Percentiles rank a stretch among this genome's conserved stretches.
phyloP scores from a whole-genome alignment of 768 basidiomycete genomes.

The Amanita subjunquillea region DNA sequence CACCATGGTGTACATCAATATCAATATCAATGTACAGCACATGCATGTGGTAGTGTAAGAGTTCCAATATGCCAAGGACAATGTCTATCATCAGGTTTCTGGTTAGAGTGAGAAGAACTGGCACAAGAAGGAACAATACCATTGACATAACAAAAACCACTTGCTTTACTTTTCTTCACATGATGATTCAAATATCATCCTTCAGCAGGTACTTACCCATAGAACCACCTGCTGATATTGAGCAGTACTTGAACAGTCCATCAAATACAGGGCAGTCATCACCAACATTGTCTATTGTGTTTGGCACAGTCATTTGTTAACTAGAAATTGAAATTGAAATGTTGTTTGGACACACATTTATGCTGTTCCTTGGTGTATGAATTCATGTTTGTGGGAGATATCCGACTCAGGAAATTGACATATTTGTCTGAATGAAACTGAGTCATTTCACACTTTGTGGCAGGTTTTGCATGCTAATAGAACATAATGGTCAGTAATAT shows the following conservation, averaged over 20 bases:
- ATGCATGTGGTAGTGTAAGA: slow-evolving; percentile 86
- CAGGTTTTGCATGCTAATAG: slow-evolving; percentile 99
- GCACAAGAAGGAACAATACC: slow-evolving; percentile 32
- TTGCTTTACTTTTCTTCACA: slow-evolving; percentile 98
- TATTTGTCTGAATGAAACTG: slow-evolving; percentile 99
- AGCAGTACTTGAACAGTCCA: slow-evolving; percentile 96
- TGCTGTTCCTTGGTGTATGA: slow-evolving; percentile 90
- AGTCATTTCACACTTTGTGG: slow-evolving; percentile 99
- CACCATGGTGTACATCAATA: slow-evolving; percentile 96
- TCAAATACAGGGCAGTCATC: slow-evolving; percentile 99
- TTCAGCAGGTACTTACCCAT: slow-evolving; percentile 78
- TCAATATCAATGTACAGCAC: slow-evolving; percentile 99
- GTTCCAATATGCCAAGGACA: slow-evolving; percentile 91
- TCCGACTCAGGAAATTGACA: slow-evolving; percentile 89
- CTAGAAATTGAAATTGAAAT: slow-evolving; percentile 1
- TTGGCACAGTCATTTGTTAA: no score
- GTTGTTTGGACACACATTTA: slow-evolving; percentile 54
- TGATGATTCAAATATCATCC: slow-evolving; percentile 97
- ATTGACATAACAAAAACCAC: no score
- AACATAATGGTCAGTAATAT: no score
- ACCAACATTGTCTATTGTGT: slow-evolving; percentile 96
- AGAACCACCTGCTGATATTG: slow-evolving; percentile 98
- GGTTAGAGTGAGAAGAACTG: not conserved
- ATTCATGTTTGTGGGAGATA: slow-evolving; percentile 93
- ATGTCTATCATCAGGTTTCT: slow-evolving; percentile 51